Conservation (phyloP, 2,329 filamentous ascomycete species). For the Zasmidium cellare region DNA sequence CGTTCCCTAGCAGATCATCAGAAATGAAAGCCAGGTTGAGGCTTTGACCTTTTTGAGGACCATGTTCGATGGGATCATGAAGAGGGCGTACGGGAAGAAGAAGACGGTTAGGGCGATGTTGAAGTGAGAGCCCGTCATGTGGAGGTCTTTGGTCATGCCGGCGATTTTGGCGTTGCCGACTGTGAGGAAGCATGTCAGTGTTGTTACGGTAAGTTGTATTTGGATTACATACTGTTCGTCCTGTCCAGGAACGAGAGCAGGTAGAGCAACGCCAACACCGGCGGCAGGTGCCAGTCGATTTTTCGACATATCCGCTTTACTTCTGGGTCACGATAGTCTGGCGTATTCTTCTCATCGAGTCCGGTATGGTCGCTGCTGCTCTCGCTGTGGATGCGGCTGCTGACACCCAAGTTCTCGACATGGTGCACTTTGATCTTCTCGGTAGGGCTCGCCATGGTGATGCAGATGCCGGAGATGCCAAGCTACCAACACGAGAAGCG, state of each 20-base stretch:
- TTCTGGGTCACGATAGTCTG: slow-evolving; percentile 19
- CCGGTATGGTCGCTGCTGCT: slow-evolving; percentile 13
- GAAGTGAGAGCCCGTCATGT: slow-evolving; percentile 42
- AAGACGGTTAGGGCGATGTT: slow-evolving; percentile 43
- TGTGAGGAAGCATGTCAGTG: slow-evolving; percentile 1
- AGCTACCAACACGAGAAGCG: not conserved
- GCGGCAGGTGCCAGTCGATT: slow-evolving; percentile 20
- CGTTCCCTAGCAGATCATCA: slow-evolving; percentile 34
- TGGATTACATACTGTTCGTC: slow-evolving; percentile 25
- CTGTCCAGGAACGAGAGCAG: slow-evolving; percentile 44
- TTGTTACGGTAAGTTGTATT: too few relatives aligned
- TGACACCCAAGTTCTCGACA: not conserved
- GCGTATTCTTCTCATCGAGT: slow-evolving; percentile 12
- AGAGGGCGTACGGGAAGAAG: slow-evolving; percentile 41
- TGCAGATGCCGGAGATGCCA: not conserved
- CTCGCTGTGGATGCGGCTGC: not conserved
- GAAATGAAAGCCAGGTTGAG: slow-evolving; percentile 39
- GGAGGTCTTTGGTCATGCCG: slow-evolving; percentile 37
- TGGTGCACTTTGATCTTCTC: not conserved
- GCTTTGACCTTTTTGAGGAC: slow-evolving; percentile 39
- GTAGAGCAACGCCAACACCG: slow-evolving; percentile 42
- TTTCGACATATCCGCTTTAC: slow-evolving; percentile 55
- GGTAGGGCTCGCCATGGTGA: not conserved
- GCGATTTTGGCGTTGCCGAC: slow-evolving; percentile 38
- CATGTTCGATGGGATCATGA: slow-evolving; percentile 41